Conservation (phyloP, 805 yeast genomes). For the Lipomyces sp. region DNA sequence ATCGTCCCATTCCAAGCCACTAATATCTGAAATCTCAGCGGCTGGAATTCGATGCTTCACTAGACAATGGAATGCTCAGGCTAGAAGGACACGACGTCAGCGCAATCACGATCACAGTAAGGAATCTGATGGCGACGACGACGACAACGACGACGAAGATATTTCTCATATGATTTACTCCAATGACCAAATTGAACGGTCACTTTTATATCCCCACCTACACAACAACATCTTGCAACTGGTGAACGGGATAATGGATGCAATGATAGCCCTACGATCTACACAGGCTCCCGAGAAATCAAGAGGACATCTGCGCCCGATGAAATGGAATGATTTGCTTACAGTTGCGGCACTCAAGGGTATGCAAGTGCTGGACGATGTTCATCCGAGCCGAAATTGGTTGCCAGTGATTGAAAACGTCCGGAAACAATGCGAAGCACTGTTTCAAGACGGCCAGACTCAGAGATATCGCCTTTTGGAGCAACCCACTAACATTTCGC, state of each 20-base stretch:
- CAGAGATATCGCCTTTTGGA: slow-evolving; percentile 5
- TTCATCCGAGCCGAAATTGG: slow-evolving; percentile 3
- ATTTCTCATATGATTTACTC: background rate
- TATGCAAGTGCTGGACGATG: slow-evolving; percentile 15
- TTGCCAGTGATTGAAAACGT: slow-evolving; percentile 7
- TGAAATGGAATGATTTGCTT: slow-evolving; percentile 26
- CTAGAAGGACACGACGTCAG: background rate
- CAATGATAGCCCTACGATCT: slow-evolving; percentile 14
- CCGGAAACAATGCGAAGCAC: slow-evolving; percentile 5
- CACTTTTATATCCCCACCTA: slow-evolving; percentile 22
- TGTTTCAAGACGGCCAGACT: slow-evolving; percentile 1
- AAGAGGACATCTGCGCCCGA: background rate
- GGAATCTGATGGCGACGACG: background rate
- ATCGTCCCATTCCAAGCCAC: background rate
- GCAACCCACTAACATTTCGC: background rate
- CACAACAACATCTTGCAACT: slow-evolving; percentile 16
- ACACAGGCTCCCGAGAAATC: slow-evolving; percentile 6
- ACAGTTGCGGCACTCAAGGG: slow-evolving; percentile 21
- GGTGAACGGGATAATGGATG: slow-evolving; percentile 18
- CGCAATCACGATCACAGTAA: background rate
- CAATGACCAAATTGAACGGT: slow-evolving; percentile 17
- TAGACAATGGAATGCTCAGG: background rate
- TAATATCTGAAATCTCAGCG: slow-evolving; percentile 26
- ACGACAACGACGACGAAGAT: background rate
- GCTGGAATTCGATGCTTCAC: slow-evolving; percentile 18